Percentiles rank a stretch among this genome's conserved stretches.
These are phyloP conservation scores for Stachybotrys chartarum DNA, from an alignment of 2,329 filamentous ascomycete genomes.

Conservation along the genomic window DNA sequence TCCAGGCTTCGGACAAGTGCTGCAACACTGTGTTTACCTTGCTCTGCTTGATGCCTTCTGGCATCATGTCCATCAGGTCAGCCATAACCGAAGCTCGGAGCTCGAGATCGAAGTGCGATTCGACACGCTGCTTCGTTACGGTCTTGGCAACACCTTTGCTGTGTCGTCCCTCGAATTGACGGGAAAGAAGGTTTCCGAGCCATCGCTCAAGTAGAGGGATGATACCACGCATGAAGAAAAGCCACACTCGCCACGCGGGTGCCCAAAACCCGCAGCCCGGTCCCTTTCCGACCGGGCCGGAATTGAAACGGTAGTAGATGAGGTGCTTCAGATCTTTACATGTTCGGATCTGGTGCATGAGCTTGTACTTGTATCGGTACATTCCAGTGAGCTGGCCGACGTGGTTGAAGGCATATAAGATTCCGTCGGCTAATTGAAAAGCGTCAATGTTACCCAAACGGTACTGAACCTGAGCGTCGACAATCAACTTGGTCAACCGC, in stretches of 20 bases:
- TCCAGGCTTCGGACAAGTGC: slow-evolving; percentile 95
- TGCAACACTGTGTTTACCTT: slow-evolving; percentile 98
- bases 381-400: slow-evolving; percentile 97
- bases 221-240: slow-evolving; percentile 98
- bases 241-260: slow-evolving; percentile 96
- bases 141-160: slow-evolving; percentile 99
- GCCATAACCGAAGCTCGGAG: slow-evolving; percentile 97
- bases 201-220: slow-evolving; percentile 94
- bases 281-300: slow-evolving; percentile 91
- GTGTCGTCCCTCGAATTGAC: slow-evolving; percentile 96
- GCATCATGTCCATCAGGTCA: slow-evolving; percentile 99
- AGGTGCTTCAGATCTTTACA: slow-evolving; percentile 99
- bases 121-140: slow-evolving; percentile 96
- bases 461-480: slow-evolving; percentile 97
- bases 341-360: slow-evolving; percentile 98
- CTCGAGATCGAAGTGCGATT: slow-evolving; percentile 97
- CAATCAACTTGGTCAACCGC: slow-evolving; percentile 91
- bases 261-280: slow-evolving; percentile 99
- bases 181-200: slow-evolving; percentile 92
- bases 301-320: slow-evolving; percentile 98
- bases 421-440: slow-evolving; percentile 96
- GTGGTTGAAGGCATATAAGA: slow-evolving; percentile 98
- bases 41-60: slow-evolving; percentile 98
- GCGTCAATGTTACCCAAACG: slow-evolving; percentile 96
- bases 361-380: slow-evolving; percentile 99